Conservation (phyloP, 202 grass and related monocot genomes). For the Dendrocalamus latiflorus region DNA sequence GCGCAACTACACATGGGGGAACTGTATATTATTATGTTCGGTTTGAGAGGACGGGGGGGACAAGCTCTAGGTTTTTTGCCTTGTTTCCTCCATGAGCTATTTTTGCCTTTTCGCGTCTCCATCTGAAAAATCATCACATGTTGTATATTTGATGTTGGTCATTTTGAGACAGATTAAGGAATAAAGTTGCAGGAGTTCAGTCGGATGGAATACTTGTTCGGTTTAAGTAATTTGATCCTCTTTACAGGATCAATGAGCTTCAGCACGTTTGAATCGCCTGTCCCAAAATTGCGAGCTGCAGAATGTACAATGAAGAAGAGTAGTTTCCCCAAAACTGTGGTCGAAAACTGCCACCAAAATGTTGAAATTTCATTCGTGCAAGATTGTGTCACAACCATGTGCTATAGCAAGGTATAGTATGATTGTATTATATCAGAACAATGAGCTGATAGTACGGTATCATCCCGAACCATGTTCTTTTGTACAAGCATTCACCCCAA, state of each 20-base stretch:
- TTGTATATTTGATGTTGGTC: background rate
- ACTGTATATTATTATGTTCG: background rate
- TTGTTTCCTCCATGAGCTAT: background rate
- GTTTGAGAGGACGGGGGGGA: background rate
- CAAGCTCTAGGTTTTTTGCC: background rate
- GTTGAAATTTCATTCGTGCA: too few relatives aligned
- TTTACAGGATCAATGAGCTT: background rate
- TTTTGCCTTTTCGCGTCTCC: background rate
- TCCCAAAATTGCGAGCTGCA: background rate
- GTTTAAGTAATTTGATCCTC: background rate
- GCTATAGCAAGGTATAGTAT: too few relatives aligned
- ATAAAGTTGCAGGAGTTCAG: background rate
- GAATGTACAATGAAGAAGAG: background rate
- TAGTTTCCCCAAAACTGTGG: too few relatives aligned
- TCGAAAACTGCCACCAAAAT: too few relatives aligned
- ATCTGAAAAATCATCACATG: background rate
- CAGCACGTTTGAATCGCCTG: background rate
- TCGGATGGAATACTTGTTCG: background rate
- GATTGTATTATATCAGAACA: too few relatives aligned
- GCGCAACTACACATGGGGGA: background rate
- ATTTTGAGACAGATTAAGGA: background rate
- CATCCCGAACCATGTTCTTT: too few relatives aligned
- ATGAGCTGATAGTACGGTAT: too few relatives aligned
- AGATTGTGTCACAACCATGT: too few relatives aligned
- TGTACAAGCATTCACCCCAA: too few relatives aligned